Conservation (phyloP, 371 early-diverging fungal genomes). For the Mucor lusitanicus region DNA sequence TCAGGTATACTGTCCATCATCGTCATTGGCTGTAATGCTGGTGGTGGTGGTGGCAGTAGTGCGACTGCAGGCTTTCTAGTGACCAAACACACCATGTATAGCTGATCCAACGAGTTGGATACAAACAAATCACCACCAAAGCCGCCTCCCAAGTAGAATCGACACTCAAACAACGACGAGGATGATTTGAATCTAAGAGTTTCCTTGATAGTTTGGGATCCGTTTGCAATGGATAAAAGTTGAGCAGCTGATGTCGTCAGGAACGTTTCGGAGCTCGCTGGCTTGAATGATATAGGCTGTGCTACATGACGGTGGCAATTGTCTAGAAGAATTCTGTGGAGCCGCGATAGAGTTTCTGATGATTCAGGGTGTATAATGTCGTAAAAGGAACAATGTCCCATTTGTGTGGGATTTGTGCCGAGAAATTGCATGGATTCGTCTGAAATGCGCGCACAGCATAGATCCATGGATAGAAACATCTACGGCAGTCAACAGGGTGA, state of each 20-base stretch:
- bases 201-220: slow-evolving; percentile 22
- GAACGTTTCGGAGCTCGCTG: slow-evolving; percentile 19
- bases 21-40: neutral
- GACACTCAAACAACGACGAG: slow-evolving; percentile 7
- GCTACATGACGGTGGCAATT: slow-evolving; percentile 18
- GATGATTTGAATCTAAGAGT: slow-evolving; percentile 22
- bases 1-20: neutral
- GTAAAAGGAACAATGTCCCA: slow-evolving; percentile 21
- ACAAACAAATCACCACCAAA: slow-evolving; percentile 23
- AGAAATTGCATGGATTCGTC: slow-evolving; percentile 23
- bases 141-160: slow-evolving; percentile 24
- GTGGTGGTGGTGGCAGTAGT: neutral
- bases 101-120: neutral
- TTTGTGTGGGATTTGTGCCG: slow-evolving; percentile 15
- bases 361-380: slow-evolving; percentile 20
- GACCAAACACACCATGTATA: slow-evolving; percentile 22
- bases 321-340: slow-evolving; percentile 17
- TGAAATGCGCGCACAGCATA: slow-evolving; percentile 24
- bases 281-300: slow-evolving; percentile 12
- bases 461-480: slow-evolving; percentile 26
- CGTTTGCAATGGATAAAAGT: slow-evolving; percentile 22
- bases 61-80: neutral
- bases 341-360: slow-evolving; percentile 10
- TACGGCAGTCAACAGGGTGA: neutral
- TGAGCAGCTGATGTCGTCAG: slow-evolving; percentile 14